These are phyloP conservation scores for Pythium volutum DNA, from an alignment of 352 stramenopile species.

Conservation along the genomic window DNA sequence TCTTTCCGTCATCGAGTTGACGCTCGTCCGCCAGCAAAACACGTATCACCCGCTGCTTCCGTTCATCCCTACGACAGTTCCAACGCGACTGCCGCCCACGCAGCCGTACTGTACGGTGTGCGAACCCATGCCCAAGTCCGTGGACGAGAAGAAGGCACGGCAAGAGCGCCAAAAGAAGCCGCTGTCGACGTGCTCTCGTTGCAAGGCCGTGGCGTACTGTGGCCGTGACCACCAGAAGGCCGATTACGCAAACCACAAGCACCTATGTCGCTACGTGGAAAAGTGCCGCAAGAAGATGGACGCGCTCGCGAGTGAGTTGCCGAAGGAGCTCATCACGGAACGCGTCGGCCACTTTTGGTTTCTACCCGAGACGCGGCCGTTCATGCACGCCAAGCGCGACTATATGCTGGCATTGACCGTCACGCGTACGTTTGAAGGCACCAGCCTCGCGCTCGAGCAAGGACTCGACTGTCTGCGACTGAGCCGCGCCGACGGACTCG, in stretches of 20 bases:
- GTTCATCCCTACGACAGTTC: too few species aligned
- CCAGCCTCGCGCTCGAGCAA: neutral
- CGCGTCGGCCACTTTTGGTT: neutral
- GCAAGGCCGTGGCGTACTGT: constrained; percentile 15
- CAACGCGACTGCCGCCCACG: too few species aligned
- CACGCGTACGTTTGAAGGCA: neutral
- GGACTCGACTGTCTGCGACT: neutral
- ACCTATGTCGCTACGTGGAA: neutral
- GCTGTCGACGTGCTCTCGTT: constrained; percentile 14
- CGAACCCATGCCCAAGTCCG: too few species aligned
- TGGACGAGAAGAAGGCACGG: too few species aligned
- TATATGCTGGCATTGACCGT: neutral
- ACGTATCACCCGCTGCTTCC: too few species aligned
- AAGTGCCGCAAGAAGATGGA: neutral
- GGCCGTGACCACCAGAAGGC: constrained; percentile 12
- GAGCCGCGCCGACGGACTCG: constrained; percentile 11
- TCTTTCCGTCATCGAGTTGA: too few species aligned
- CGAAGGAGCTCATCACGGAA: neutral
- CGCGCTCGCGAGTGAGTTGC: neutral
- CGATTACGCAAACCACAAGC: constrained; percentile 12
- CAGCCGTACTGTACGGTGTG: too few species aligned
- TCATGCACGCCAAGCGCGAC: neutral
- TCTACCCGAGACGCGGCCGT: neutral
- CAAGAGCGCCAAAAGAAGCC: too few species aligned
- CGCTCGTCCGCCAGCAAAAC: too few species aligned